Conservation (phyloP, 148 eudicot genomes). For the Chenopodium suecicum region DNA sequence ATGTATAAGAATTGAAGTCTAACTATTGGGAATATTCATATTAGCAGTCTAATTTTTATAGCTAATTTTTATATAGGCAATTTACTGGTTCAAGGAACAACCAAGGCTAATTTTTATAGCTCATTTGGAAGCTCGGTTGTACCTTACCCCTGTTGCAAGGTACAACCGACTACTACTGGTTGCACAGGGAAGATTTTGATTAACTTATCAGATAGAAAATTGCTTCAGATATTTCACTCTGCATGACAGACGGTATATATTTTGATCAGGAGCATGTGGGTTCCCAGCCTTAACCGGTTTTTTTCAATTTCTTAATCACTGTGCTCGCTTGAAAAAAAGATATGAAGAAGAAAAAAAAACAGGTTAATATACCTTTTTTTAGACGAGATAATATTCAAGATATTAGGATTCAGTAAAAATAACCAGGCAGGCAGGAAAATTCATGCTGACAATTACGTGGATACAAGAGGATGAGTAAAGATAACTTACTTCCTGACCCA, state of each 20-base stretch:
- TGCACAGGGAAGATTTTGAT: neutral
- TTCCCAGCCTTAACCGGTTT: no score
- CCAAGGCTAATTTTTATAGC: no score
- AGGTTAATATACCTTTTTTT: no score
- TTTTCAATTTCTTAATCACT: neutral
- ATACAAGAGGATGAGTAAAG: neutral
- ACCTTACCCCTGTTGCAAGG: no score
- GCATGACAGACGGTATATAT: neutral
- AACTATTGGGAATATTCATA: no score
- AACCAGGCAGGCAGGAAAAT: neutral
- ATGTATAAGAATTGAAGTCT: neutral
- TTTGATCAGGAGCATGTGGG: neutral
- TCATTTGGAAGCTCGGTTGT: no score
- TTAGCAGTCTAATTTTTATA: no score
- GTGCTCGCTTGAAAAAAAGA: neutral
- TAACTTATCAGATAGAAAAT: neutral
- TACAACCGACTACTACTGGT: no score
- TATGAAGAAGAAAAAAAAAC: neutral
- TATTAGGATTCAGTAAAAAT: neutral
- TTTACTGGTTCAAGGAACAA: no score
- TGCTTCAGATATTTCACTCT: neutral
- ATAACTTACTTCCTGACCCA: slow-evolving; percentile 89
- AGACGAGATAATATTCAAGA: neutral
- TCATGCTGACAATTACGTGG: neutral
- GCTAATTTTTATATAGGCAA: no score